Conservation (phyloP, 1,284 basidiomycete species). For the Schizophyllum amplum region DNA sequence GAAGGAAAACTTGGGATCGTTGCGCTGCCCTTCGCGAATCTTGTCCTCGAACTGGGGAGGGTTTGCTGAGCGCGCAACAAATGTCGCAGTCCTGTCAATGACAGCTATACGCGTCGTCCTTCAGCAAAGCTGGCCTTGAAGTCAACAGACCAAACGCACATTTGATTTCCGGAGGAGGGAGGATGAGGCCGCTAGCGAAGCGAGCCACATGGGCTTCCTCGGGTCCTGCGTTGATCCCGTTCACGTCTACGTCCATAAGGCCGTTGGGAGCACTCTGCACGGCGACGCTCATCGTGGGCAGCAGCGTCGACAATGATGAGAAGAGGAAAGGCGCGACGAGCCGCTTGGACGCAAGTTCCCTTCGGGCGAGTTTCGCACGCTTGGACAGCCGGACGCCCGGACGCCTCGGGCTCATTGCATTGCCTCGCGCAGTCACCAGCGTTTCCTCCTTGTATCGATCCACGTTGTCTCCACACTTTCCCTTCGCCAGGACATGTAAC, state of each 20-base stretch:
- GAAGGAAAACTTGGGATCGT: slow-evolving; percentile 95
- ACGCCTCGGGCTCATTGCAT: neutral
- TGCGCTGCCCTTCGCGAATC: slow-evolving; percentile 89
- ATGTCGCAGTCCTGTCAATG: slow-evolving; percentile 94
- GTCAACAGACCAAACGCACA: slow-evolving; percentile 39
- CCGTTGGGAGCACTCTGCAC: slow-evolving; percentile 27
- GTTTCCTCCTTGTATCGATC: neutral
- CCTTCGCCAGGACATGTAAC: neutral
- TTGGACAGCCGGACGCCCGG: neutral
- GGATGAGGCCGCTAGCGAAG: slow-evolving; percentile 79
- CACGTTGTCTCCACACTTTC: slow-evolving; percentile 5
- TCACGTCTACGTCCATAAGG: slow-evolving; percentile 30
- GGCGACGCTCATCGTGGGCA: slow-evolving; percentile 35
- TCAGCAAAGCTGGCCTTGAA: slow-evolving; percentile 1
- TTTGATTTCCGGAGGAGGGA: slow-evolving; percentile 90
- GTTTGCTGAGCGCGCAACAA: slow-evolving; percentile 86
- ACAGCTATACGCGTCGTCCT: slow-evolving; percentile 50
- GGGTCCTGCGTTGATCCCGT: slow-evolving; percentile 28
- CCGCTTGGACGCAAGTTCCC: neutral
- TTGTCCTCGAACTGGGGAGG: slow-evolving; percentile 90
- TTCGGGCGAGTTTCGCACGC: neutral
- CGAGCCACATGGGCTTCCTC: slow-evolving; percentile 32
- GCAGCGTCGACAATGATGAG: neutral
- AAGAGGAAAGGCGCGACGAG: slow-evolving; percentile 3
- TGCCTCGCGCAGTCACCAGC: neutral